These are phyloP conservation scores for Tubosaeta sp. DNA, from an alignment of 768 basidiomycete genomes.

Conservation along the genomic window DNA sequence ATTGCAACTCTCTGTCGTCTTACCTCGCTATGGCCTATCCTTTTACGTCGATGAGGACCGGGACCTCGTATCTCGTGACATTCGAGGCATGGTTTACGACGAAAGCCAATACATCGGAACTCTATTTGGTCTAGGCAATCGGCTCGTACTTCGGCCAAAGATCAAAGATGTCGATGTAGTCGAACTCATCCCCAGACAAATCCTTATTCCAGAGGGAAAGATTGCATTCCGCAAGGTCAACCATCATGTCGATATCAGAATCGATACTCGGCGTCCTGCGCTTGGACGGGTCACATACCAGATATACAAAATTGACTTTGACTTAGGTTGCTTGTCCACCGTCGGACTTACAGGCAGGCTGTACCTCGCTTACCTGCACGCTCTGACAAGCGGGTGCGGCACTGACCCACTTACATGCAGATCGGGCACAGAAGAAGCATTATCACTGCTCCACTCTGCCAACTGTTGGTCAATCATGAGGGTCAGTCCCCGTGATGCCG, in stretches of 20 bases:
- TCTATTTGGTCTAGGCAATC: slow-evolving; percentile 39
- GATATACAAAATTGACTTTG: slow-evolving; percentile 25
- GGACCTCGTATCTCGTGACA: slow-evolving; percentile 37
- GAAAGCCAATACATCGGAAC: slow-evolving; percentile 38
- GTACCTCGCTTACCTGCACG: slow-evolving; percentile 42
- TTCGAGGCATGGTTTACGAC: slow-evolving; percentile 41
- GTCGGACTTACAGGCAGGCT: slow-evolving; percentile 24
- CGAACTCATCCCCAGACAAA: slow-evolving; percentile 3
- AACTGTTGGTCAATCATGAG: slow-evolving; percentile 36
- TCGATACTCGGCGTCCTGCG: background rate
- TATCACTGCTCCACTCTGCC: slow-evolving; percentile 36
- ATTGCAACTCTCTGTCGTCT: slow-evolving; percentile 22
- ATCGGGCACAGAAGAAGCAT: slow-evolving; percentile 20
- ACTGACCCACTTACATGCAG: slow-evolving; percentile 39
- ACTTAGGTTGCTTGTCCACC: slow-evolving; percentile 23
- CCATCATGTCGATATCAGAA: slow-evolving; percentile 9
- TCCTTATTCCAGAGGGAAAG: slow-evolving; percentile 39
- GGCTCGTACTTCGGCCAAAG: slow-evolving; percentile 37
- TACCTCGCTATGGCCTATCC: slow-evolving; percentile 40
- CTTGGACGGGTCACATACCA: slow-evolving; percentile 13
- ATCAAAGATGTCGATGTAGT: background rate
- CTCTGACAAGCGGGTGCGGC: slow-evolving; percentile 37
- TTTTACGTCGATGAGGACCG: slow-evolving; percentile 35
- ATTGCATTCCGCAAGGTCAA: slow-evolving; percentile 28
- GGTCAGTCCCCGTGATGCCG: slow-evolving; percentile 23